Percentiles rank a stretch among this genome's conserved stretches.
phyloP scores from a whole-genome alignment of 805 yeast species.

The Candida sanyiensis region DNA sequence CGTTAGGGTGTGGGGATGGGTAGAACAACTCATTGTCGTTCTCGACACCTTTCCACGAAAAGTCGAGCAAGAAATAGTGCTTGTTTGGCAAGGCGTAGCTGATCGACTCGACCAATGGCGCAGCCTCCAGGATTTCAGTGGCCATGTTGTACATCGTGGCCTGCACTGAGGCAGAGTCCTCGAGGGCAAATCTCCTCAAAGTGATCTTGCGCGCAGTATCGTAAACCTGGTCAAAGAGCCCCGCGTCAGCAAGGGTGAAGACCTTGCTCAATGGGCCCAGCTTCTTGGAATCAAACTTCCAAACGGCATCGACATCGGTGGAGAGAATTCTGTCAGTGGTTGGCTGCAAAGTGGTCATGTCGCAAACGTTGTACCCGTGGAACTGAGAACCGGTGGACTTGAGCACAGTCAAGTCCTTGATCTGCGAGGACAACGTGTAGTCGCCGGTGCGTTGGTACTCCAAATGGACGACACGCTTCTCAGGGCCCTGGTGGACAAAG shows the following conservation, averaged over 20 bases:
- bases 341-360: conserved; percentile 81
- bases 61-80: conserved; percentile 78
- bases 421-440: conserved; percentile 56
- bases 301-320: conserved; percentile 72
- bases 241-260: conserved; percentile 46
- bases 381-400: conserved; percentile 93
- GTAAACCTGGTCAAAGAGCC: conserved; percentile 61
- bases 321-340: conserved; percentile 81
- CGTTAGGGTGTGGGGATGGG: conserved; percentile 91
- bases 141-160: conserved; percentile 96
- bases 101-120: conserved; percentile 56
- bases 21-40: conserved; percentile 81
- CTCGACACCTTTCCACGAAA: conserved; percentile 77
- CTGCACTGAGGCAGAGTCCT: conserved; percentile 91
- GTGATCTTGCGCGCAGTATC: conserved; percentile 62
- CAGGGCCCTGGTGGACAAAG: conserved; percentile 79
- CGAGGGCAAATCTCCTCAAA: conserved; percentile 71
- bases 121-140: conserved; percentile 55
- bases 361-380: conserved; percentile 80
- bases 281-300: conserved; percentile 56
- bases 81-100: conserved; percentile 82
- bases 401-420: conserved; percentile 75
- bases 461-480: conserved; percentile 58
- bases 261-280: conserved; percentile 47
- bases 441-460: conserved; percentile 47